These are phyloP conservation scores for Bretschneidera sinensis DNA, from an alignment of 345 rosid genomes.

Conservation along the genomic window DNA sequence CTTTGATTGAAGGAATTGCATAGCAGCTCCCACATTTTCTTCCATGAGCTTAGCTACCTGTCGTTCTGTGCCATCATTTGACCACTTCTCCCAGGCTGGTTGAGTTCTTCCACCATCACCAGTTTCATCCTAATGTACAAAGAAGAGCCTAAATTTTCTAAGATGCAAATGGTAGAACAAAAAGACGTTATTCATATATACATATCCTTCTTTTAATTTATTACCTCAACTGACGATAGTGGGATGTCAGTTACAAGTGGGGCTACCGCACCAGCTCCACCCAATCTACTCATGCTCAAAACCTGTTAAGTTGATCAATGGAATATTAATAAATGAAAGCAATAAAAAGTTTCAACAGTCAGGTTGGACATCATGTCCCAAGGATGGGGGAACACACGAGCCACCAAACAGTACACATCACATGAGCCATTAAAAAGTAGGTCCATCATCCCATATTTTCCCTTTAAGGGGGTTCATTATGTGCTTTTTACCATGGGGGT, in stretches of 20 bases:
- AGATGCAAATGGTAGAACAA: background rate
- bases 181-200: background rate
- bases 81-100: slow-evolving; percentile 98
- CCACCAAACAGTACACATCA: too few relatives aligned
- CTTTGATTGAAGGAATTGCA: slow-evolving; percentile 97
- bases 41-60: slow-evolving; percentile 98
- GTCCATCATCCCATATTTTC: slow-evolving; percentile 15
- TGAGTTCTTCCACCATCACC: slow-evolving; percentile 78
- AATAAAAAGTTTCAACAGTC: slow-evolving; percentile 2
- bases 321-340: slow-evolving; percentile 12
- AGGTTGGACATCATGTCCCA: background rate
- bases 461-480: background rate
- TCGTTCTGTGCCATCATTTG: slow-evolving; percentile 86
- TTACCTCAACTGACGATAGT: slow-evolving; percentile 87
- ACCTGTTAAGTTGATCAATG: slow-evolving; percentile 57
- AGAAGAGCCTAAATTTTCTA: slow-evolving; percentile 6
- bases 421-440: background rate
- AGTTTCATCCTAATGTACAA: slow-evolving; percentile 60
- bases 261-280: slow-evolving; percentile 98
- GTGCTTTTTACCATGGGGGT: background rate
- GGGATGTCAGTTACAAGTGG: slow-evolving; percentile 97
- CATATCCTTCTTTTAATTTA: slow-evolving; percentile 11
- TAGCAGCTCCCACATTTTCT: slow-evolving; percentile 93
- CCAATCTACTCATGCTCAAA: slow-evolving; percentile 97
- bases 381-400: background rate